These are phyloP conservation scores for Tylopilus subfusipes DNA, from an alignment of 768 basidiomycete genomes.

Conservation along the genomic window DNA sequence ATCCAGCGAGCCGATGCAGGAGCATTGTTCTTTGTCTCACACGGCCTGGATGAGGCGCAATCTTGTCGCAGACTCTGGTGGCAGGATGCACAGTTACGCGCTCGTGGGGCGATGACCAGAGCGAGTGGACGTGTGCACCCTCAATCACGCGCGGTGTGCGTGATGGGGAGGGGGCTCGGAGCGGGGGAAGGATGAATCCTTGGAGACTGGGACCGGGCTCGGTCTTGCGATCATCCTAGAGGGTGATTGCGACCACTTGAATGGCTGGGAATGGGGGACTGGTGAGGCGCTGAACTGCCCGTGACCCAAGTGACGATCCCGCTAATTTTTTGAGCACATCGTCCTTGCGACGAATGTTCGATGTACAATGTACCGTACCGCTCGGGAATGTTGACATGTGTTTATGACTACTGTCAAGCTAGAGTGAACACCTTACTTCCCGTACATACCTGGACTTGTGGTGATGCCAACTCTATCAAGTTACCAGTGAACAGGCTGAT, in stretches of 20 bases:
- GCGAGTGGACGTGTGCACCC: slow-evolving; percentile 33
- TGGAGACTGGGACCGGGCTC: slow-evolving; percentile 39
- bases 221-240: slow-evolving; percentile 13
- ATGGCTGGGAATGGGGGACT: slow-evolving; percentile 19
- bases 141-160: slow-evolving; percentile 23
- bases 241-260: slow-evolving; percentile 18
- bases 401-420: slow-evolving; percentile 15
- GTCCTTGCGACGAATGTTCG: slow-evolving; percentile 25
- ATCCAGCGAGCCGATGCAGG: slow-evolving; percentile 32
- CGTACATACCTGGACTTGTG: neutral
- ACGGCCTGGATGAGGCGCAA: neutral
- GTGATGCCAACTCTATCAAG: slow-evolving; percentile 5
- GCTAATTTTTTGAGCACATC: slow-evolving; percentile 28
- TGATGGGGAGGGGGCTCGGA: slow-evolving; percentile 21
- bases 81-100: slow-evolving; percentile 21
- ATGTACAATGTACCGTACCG: neutral
- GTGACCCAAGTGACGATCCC: slow-evolving; percentile 26
- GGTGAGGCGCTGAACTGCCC: slow-evolving; percentile 29
- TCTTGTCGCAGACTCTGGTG: slow-evolving; percentile 25
- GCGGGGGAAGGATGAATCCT: slow-evolving; percentile 40
- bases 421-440: neutral
- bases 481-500: slow-evolving; percentile 3
- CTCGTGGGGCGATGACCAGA: slow-evolving; percentile 35
- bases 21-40: slow-evolving; percentile 1
- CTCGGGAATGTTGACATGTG: slow-evolving; percentile 21